Conservation (phyloP, 257 asterid genomes). For the Paulownia fortunei region DNA sequence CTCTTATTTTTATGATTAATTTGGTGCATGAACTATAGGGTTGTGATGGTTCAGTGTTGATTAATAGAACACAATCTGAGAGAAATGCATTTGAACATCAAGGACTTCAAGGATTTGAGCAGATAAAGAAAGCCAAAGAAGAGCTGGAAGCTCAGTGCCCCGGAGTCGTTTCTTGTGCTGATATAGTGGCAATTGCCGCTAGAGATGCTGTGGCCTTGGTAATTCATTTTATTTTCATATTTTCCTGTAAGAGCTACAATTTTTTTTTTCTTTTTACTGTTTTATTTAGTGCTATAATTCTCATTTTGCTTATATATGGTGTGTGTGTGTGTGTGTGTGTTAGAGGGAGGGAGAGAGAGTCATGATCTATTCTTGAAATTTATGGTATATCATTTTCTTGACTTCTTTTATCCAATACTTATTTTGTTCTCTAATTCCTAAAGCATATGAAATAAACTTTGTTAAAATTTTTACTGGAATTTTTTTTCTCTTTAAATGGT, state of each 20-base stretch:
- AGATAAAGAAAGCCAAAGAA: conserved; percentile 35
- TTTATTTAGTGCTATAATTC: background rate
- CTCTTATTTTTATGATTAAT: background rate
- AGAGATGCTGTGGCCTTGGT: conserved; percentile 51
- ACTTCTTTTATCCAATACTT: conserved; percentile 13
- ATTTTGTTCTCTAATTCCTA: background rate
- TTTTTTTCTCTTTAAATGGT: background rate
- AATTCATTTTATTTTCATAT: background rate
- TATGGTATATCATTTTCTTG: conserved; percentile 23
- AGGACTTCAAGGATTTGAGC: conserved; percentile 43
- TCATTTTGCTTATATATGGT: background rate
- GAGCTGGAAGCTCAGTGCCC: conserved; percentile 47
- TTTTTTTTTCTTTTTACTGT: too few species aligned
- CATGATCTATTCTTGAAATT: background rate
- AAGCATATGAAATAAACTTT: background rate
- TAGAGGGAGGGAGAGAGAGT: background rate
- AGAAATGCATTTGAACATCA: conserved; percentile 39
- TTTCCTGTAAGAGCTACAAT: too few species aligned
- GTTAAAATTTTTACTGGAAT: background rate
- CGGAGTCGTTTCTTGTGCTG: conserved; percentile 58
- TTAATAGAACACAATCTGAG: conserved; percentile 29
- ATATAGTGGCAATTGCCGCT: conserved; percentile 56
- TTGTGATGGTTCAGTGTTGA: conserved; percentile 54
- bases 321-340: background rate
- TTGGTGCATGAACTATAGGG: too few species aligned